Base-by-base conservation (phyloP, 2,329 filamentous ascomycete genomes). In the Delphinella strobiligena region DNA sequence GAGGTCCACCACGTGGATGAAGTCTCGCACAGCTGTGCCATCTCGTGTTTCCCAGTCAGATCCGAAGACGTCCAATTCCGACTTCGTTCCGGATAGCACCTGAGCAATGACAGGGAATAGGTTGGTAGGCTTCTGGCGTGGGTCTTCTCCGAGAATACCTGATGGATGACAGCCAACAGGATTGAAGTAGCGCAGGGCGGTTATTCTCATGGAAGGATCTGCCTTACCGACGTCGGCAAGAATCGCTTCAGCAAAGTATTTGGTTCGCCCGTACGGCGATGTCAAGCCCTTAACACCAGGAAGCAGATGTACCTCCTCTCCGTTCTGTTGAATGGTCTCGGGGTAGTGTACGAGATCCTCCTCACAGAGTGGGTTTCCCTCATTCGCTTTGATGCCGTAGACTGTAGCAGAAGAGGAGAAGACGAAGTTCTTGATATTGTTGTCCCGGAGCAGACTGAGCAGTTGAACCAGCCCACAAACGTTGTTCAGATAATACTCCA, bases 321-420 rank as follows among this genome's bases (percentile, higher is more conserved):
- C 70, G 11, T 64, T 48, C 27, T 63, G 54, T 34, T 68, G 61
- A 31, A 58, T 50, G 3, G 54, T 54, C 45, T 72, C 67, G 22
- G 46, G 44, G 41, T 48, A 49, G 38, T 51, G 49, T 10, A 51
- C 49, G n/a, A 51, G 42, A 36, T 51, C 47, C 17, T 48, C 43
- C 40, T 51, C 49, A 15, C 44, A 44, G 27, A 51, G 46, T 15
- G 49, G 49, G 37, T n/a, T n/a, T n/a, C n/a, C n/a, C n/a, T n/a
- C n/a, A n/a, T 45, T 48, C 34, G 42, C 49, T 36, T 41, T 37
- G 31, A 19, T 34, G 4, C 78, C 78, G 49, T 81, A 81, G 1
- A 82, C 77, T 0, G 75, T 79, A 5, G 78, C 78, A 0, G 76
- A 80, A 0, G 75, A 80, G 1, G 74, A 79, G 53, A 82, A 81